Percentiles rank a stretch among this genome's conserved stretches.
Evolutionary conservation across 2,329 filamentous ascomycete species (phyloP).

Genomic region (Diplodia mutila): DNA sequence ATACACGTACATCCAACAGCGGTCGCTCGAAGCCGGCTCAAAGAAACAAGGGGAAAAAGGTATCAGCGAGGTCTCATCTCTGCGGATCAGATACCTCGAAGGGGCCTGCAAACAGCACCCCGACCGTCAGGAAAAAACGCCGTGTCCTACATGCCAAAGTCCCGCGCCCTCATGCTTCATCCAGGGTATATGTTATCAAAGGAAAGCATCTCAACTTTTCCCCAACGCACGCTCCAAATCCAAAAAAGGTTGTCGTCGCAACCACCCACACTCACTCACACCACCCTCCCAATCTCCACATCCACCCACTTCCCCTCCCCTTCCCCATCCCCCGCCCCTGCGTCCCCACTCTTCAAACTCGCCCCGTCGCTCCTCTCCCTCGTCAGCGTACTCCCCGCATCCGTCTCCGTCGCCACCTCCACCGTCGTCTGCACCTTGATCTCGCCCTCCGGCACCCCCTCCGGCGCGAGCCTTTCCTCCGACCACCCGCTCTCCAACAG

Average conservation of each 20-base stretch:
- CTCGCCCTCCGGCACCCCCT: neutral
- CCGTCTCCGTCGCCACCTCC: neutral
- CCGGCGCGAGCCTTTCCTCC: neutral
- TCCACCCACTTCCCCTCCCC: neutral
- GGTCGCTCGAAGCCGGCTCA: too few species aligned
- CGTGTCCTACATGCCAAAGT: too few species aligned
- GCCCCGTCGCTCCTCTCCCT: neutral
- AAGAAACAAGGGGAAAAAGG: too few species aligned
- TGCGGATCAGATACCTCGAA: too few species aligned
- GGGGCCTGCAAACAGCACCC: too few species aligned
- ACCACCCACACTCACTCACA: neutral
- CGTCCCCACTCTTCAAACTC: neutral
- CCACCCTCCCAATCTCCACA: neutral
- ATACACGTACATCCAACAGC: too few species aligned
- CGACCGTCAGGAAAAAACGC: too few species aligned
- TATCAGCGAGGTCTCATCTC: too few species aligned
- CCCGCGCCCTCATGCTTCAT: neutral
- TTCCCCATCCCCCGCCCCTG: too few species aligned
- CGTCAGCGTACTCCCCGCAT: neutral
- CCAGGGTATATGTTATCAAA: neutral
- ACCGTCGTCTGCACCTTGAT: constrained; percentile 7
- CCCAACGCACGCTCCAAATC: neutral
- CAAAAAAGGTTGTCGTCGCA: too few species aligned
- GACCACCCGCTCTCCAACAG: neutral
- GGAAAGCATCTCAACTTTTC: neutral